Evolutionary conservation across 2,329 filamentous ascomycete species (phyloP), one percentile per base, ranked within the genome.

Genomic region (Ophiocordyceps camponoti-saundersi): DNA sequence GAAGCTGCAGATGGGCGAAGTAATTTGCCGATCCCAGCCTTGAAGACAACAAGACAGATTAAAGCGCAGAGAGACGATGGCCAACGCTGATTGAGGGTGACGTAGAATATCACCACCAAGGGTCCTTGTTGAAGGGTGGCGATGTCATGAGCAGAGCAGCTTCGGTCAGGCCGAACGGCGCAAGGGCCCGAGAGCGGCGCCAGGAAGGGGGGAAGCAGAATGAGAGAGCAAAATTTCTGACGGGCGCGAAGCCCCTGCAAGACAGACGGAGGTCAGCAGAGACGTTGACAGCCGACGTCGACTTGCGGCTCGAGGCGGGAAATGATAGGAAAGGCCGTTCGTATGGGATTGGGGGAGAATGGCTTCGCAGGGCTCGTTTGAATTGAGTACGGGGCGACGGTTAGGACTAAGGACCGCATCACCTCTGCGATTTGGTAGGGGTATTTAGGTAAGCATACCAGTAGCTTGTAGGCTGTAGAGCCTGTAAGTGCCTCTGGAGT

Each of bases 121-220:
- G 12, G 44, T 41, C 30, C 26, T 39, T 16, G 48, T 45, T 16
- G 21, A 34, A 22, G 4, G 30, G 45, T 29, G 48, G 45, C 29
- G 34, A 34, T 46, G 30, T 42, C 45, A 44, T 48, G 39, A 39
- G 29, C n/a, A 42, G 15, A 45, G 6, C 21, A 23, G 26, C 42
- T 42, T 49, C 45, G 42, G 29, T 49, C 48, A 47, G 20, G 42
- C 48, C 40, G 43, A 21, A 23, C 44, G 29, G 46, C 45, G 45
- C 46, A 47, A 45, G n/a, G 43, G 43, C 46, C 45, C 40, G 22
- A 30, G n/a, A 40, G 21, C 22, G 43, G 29, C 43, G 36, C 21
- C 40, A n/a, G 32, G 15, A 18, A 36, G 34, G 34, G 34, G 15
- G 8, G 34, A 6, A n/a, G n/a, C 7, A 36, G 34, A 18, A 2